Percentiles rank a stretch among this genome's conserved stretches.
phyloP scores from a whole-genome alignment of 2,329 filamentous ascomycete genomes.

The Ceratocystis cacaofunesta region DNA sequence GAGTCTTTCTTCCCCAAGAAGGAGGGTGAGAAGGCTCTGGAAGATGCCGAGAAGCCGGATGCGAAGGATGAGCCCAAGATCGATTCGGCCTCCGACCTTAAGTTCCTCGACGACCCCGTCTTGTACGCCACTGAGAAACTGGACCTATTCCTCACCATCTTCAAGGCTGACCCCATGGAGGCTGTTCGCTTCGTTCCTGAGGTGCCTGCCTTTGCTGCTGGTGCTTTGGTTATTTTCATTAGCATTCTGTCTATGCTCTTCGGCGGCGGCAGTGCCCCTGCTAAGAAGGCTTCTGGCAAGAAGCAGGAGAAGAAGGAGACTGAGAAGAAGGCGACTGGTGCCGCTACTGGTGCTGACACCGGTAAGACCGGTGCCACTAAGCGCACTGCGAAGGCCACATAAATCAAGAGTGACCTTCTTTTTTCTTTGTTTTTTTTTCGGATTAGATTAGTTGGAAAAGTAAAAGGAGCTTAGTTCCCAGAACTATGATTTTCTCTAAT shows the following conservation, averaged over 20 bases:
- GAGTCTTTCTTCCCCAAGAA: slow-evolving; percentile 88
- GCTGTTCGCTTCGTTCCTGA: slow-evolving; percentile 85
- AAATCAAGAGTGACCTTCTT: background rate
- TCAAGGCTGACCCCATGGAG: slow-evolving; percentile 64
- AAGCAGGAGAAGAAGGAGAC: slow-evolving; percentile 44
- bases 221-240: slow-evolving; percentile 53
- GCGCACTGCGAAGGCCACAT: slow-evolving; percentile 37
- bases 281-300: slow-evolving; percentile 61
- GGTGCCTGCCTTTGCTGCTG: slow-evolving; percentile 66
- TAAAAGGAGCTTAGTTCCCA: background rate
- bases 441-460: background rate
- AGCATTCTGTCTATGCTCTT: slow-evolving; percentile 55
- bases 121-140: slow-evolving; percentile 82
- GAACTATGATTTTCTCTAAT: background rate
- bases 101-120: slow-evolving; percentile 83
- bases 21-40: slow-evolving; percentile 63
- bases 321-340: slow-evolving; percentile 50
- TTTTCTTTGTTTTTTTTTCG: background rate
- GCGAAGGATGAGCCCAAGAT: slow-evolving; percentile 41
- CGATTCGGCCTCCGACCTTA: slow-evolving; percentile 54
- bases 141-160: slow-evolving; percentile 76
- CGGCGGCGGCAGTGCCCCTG: slow-evolving; percentile 48
- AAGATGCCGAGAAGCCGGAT: slow-evolving; percentile 70
- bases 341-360: slow-evolving; percentile 50
- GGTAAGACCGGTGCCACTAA: slow-evolving; percentile 59